A percentile compares a stretch with the other conserved stretches of the same genome.
Evolutionary conservation across 306 rosid genomes (phyloP).

Genomic region (Cucurbita maxima): DNA sequence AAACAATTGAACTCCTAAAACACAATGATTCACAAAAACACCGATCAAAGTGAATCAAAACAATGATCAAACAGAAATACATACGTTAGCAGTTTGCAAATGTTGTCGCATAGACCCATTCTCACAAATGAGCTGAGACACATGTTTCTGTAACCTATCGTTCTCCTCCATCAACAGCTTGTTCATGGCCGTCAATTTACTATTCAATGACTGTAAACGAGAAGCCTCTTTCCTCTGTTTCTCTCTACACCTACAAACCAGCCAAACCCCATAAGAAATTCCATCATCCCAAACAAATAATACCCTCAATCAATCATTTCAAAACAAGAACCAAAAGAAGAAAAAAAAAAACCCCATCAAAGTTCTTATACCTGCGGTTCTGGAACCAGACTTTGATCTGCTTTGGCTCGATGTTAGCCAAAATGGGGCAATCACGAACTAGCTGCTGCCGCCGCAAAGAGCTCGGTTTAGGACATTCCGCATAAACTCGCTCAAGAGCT

Average conservation of each 20-base stretch:
- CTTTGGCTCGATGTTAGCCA: constrained; percentile 81
- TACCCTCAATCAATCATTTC: neutral
- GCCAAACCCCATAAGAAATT: neutral
- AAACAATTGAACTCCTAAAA: neutral
- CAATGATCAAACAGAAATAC: neutral
- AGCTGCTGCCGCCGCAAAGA: constrained; percentile 78
- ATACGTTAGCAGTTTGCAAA: constrained; percentile 54
- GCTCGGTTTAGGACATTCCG: constrained; percentile 97
- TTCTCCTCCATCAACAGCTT: constrained; percentile 97
- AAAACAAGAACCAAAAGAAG: neutral
- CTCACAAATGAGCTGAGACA: constrained; percentile 83
- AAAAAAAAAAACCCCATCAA: neutral
- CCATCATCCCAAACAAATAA: neutral
- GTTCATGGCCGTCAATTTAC: constrained; percentile 83
- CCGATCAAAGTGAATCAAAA: neutral
- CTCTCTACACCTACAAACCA: constrained; percentile 70
- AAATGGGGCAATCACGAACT: constrained; percentile 89
- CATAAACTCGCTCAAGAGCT: constrained; percentile 77
- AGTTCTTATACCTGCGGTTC: constrained; percentile 53
- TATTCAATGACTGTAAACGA: constrained; percentile 74
- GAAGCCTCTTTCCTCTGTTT: constrained; percentile 96
- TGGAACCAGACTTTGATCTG: constrained; percentile 99
- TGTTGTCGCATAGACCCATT: constrained; percentile 91
- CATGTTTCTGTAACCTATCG: constrained; percentile 93
- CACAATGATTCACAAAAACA: neutral